Conservation (phyloP, 768 basidiomycete species). For the Tylopilus plumbeoviolaceoides region DNA sequence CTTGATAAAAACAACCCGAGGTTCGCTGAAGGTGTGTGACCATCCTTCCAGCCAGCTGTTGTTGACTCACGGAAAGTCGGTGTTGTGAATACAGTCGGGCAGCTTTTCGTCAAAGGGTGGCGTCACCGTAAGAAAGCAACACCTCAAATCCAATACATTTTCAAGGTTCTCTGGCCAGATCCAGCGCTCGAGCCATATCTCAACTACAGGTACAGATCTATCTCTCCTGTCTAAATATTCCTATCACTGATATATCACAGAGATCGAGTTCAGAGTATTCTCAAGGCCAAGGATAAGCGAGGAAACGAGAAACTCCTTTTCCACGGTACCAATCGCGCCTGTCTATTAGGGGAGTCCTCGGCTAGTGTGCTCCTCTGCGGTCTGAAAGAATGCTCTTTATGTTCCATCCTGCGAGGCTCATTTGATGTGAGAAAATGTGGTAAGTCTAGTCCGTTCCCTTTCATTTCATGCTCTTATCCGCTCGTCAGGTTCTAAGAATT, state of each 20-base stretch:
- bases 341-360: conserved; percentile 51
- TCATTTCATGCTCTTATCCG: conserved; percentile 7
- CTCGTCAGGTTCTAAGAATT: conserved; percentile 48
- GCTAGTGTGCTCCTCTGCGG: conserved; percentile 45
- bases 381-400: conserved; percentile 50
- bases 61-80: not conserved
- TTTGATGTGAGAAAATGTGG: conserved; percentile 61
- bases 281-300: conserved; percentile 26
- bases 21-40: conserved; percentile 40
- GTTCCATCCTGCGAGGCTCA: conserved; percentile 52
- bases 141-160: conserved; percentile 47
- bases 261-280: conserved; percentile 22
- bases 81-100: conserved; percentile 38
- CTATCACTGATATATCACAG: conserved; percentile 14
- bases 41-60: not conserved
- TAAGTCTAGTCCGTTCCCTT: conserved; percentile 22
- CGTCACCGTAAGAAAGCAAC: conserved; percentile 49
- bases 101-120: conserved; percentile 51
- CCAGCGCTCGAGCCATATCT: conserved; percentile 42
- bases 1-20: conserved; percentile 34
- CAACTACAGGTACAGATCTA: conserved; percentile 39
- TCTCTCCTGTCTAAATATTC: conserved; percentile 11
- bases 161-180: conserved; percentile 47
- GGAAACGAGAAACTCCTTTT: conserved; percentile 60
- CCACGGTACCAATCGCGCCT: conserved; percentile 62